These are phyloP conservation scores for Aspergillus conjunctus DNA, from an alignment of 495 filamentous ascomycete species.

Conservation along the genomic window DNA sequence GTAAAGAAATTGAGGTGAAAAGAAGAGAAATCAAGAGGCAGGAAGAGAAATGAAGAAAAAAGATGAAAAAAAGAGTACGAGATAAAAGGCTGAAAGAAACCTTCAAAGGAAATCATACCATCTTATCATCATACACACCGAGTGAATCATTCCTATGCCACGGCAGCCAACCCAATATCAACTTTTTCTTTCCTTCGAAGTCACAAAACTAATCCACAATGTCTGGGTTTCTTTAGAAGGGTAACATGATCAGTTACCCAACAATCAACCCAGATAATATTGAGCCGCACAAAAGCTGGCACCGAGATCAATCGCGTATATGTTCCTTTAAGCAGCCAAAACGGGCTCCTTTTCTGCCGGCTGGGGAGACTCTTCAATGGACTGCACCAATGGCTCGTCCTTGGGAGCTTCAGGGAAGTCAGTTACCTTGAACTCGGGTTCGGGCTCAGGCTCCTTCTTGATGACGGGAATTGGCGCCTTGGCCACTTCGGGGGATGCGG, in stretches of 20 bases:
- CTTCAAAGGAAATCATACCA: slow-evolving; percentile 19
- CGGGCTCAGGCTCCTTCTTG: slow-evolving; percentile 60
- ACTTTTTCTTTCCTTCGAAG: not conserved
- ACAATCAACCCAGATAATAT: not conserved
- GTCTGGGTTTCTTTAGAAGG: not conserved
- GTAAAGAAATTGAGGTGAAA: not conserved
- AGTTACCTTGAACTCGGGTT: slow-evolving; percentile 39
- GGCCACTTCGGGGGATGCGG: slow-evolving; percentile 49
- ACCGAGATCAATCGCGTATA: not conserved
- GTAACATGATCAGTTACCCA: not conserved
- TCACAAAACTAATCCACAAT: not conserved
- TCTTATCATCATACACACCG: slow-evolving; percentile 29
- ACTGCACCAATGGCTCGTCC: slow-evolving; percentile 46
- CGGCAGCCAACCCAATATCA: slow-evolving; percentile 14
- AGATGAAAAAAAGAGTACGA: slow-evolving; percentile 7
- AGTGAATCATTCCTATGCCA: slow-evolving; percentile 13
- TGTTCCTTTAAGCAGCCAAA: slow-evolving; percentile 35
- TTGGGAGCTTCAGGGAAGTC: slow-evolving; percentile 72
- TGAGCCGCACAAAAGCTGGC: not conserved
- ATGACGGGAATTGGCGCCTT: slow-evolving; percentile 37
- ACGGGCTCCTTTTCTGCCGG: slow-evolving; percentile 38
- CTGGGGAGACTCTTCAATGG: slow-evolving; percentile 29
- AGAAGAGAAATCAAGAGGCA: slow-evolving; percentile 2
- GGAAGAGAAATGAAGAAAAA: slow-evolving; percentile 9
- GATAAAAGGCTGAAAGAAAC: slow-evolving; percentile 3